phyloP scores from a whole-genome alignment of 1,284 basidiomycete species.

The Cystobasidiaceae sp. region DNA sequence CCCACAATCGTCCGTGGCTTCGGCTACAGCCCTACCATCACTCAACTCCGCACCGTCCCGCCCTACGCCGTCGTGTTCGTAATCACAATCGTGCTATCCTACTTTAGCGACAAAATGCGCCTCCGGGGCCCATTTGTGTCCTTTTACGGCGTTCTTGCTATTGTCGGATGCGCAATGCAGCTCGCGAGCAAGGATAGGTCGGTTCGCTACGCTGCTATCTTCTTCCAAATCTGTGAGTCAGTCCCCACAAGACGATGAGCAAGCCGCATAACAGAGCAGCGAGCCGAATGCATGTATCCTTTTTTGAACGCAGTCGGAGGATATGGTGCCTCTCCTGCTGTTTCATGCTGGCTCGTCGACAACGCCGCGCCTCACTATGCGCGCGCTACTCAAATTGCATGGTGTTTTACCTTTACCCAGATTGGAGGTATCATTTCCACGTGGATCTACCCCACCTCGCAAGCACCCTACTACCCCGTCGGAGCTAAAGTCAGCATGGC shows the following conservation, averaged over 20 bases:
- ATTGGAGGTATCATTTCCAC: slow-evolving; percentile 23
- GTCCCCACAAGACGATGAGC: slow-evolving; percentile 34
- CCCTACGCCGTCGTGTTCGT: slow-evolving; percentile 13
- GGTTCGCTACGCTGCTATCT: slow-evolving; percentile 45
- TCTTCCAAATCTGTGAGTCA: slow-evolving; percentile 46
- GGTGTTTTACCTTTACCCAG: slow-evolving; percentile 16
- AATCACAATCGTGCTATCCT: slow-evolving; percentile 35
- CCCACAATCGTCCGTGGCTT: slow-evolving; percentile 63
- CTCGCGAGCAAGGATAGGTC: slow-evolving; percentile 37
- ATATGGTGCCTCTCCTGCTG: slow-evolving; percentile 6
- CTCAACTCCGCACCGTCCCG: slow-evolving; percentile 55
- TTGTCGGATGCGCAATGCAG: slow-evolving; percentile 46
- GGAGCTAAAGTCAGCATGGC: slow-evolving; percentile 20
- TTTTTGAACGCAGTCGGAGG: neutral
- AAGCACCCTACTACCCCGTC: slow-evolving; percentile 6
- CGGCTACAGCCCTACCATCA: slow-evolving; percentile 52
- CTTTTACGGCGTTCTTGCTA: slow-evolving; percentile 32
- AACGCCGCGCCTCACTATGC: slow-evolving; percentile 14
- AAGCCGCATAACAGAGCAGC: neutral
- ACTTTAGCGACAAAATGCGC: slow-evolving; percentile 35
- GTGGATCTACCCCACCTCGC: slow-evolving; percentile 10
- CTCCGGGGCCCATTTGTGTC: slow-evolving; percentile 36
- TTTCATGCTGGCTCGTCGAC: slow-evolving; percentile 20
- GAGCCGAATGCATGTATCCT: slow-evolving; percentile 7
- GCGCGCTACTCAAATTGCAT: slow-evolving; percentile 7